These are phyloP conservation scores for Neofusicoccum parvum DNA, from an alignment of 2,329 filamentous ascomycete species.

Conservation along the genomic window DNA sequence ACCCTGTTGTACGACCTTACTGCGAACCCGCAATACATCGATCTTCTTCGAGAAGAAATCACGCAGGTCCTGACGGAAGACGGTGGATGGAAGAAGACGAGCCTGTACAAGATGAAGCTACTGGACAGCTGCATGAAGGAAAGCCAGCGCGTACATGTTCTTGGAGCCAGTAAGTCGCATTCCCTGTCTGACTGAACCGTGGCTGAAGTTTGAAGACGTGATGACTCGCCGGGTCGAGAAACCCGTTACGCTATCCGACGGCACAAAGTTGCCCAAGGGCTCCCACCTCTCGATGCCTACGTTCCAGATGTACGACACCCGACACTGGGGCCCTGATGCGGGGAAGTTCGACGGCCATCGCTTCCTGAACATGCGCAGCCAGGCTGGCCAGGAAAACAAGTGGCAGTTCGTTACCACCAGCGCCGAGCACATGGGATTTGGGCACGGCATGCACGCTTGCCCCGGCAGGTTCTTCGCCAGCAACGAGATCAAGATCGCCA, in stretches of 20 bases:
- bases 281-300: slow-evolving; percentile 10
- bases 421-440: slow-evolving; percentile 27
- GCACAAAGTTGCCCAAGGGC: slow-evolving; percentile 30
- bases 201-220: neutral
- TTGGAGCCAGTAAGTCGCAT: neutral
- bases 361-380: slow-evolving; percentile 23
- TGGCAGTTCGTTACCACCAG: slow-evolving; percentile 23
- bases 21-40: slow-evolving; percentile 29
- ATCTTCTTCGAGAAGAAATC: slow-evolving; percentile 31
- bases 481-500: slow-evolving; percentile 24
- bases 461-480: slow-evolving; percentile 24
- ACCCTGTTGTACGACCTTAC: slow-evolving; percentile 29
- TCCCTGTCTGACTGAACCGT: too few relatives aligned
- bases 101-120: slow-evolving; percentile 34
- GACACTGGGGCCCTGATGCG: slow-evolving; percentile 18
- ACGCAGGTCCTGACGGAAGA: slow-evolving; percentile 28
- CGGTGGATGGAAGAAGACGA: slow-evolving; percentile 31
- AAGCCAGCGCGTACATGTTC: slow-evolving; percentile 27
- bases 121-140: slow-evolving; percentile 40
- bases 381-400: slow-evolving; percentile 18
- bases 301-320: neutral
- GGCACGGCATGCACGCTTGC: slow-evolving; percentile 24
- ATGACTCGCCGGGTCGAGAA: slow-evolving; percentile 21
- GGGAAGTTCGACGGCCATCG: slow-evolving; percentile 24
- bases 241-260: slow-evolving; percentile 32